phyloP scores from a whole-genome alignment of 306 rosid genomes.

The Vachellia collinsii region DNA sequence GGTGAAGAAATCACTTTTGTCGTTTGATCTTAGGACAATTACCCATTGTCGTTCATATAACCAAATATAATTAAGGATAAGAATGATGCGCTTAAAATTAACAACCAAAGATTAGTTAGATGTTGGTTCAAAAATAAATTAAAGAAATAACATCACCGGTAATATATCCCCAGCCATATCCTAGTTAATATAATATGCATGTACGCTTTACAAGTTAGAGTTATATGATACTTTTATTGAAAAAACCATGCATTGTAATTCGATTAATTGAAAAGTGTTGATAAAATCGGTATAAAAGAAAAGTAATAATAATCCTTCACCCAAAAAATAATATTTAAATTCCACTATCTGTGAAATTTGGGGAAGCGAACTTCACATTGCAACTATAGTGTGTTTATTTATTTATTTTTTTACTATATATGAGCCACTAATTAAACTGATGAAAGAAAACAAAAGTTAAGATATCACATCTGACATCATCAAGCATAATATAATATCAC shows the following conservation, averaged over 20 bases:
- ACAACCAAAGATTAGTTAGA: constrained; percentile 42
- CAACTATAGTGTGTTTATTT: not conserved
- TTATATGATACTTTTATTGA: not conserved
- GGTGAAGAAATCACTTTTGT: constrained; percentile 3
- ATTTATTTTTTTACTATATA: not conserved
- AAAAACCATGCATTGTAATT: not conserved
- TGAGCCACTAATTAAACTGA: not conserved
- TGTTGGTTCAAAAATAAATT: constrained; percentile 34
- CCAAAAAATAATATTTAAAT: not conserved
- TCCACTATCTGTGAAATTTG: not conserved
- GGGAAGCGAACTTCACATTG: not conserved
- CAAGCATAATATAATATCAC: not conserved
- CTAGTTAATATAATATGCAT: not conserved
- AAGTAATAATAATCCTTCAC: too few relatives aligned
- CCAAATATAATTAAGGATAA: constrained; percentile 33
- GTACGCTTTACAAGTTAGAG: not conserved
- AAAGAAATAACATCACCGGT: constrained; percentile 29
- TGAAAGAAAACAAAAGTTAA: not conserved
- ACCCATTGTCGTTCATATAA: constrained; percentile 18
- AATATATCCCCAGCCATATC: not conserved
- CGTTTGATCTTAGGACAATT: constrained; percentile 22
- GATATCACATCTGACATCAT: not conserved
- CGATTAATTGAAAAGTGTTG: not conserved
- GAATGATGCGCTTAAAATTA: constrained; percentile 13
- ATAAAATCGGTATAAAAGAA: not conserved